Percentiles rank a stretch among this genome's conserved stretches.
Evolutionary conservation across 352 stramenopile genomes (phyloP).

Genomic region (Phytopythium montanum): DNA sequence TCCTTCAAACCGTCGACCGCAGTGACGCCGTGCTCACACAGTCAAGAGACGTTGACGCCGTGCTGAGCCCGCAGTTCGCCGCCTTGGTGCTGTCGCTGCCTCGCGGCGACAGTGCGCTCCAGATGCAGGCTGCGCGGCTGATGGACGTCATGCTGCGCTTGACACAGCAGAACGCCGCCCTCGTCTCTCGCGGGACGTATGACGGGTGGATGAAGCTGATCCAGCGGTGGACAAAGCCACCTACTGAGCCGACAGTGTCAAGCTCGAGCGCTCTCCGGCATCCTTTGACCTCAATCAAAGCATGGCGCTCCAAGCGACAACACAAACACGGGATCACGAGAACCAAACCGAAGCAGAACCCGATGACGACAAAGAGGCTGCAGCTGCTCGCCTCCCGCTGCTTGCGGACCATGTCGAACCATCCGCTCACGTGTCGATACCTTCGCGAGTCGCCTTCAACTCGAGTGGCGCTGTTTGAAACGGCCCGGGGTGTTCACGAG

Average conservation of each 20-base stretch:
- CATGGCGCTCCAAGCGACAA: slow-evolving; percentile 3
- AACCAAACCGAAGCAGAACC: not conserved
- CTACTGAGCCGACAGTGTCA: not conserved
- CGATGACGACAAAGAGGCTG: slow-evolving; percentile 13
- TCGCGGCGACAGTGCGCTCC: slow-evolving; percentile 23
- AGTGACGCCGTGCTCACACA: slow-evolving; percentile 13
- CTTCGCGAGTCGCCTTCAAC: slow-evolving; percentile 46
- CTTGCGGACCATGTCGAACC: slow-evolving; percentile 47
- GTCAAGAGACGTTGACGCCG: slow-evolving; percentile 24
- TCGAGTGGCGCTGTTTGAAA: slow-evolving; percentile 46
- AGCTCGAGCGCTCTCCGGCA: not conserved
- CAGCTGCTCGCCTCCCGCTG: slow-evolving; percentile 43
- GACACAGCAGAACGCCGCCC: slow-evolving; percentile 26
- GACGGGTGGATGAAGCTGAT: slow-evolving; percentile 68
- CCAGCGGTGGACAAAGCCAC: slow-evolving; percentile 22
- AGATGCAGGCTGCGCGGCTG: slow-evolving; percentile 41
- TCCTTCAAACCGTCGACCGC: slow-evolving; percentile 27
- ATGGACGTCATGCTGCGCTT: slow-evolving; percentile 46
- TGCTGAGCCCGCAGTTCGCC: slow-evolving; percentile 34
- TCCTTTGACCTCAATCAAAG: not conserved
- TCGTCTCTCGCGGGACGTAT: slow-evolving; percentile 37
- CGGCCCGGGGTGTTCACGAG: slow-evolving; percentile 50
- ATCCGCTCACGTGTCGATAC: slow-evolving; percentile 41
- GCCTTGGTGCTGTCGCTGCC: slow-evolving; percentile 38
- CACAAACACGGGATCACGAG: not conserved